Evolutionary conservation across 495 filamentous ascomycete genomes (phyloP), one percentile per base, ranked within the genome.

Genomic region (Penicillium psychrofluorescens): DNA sequence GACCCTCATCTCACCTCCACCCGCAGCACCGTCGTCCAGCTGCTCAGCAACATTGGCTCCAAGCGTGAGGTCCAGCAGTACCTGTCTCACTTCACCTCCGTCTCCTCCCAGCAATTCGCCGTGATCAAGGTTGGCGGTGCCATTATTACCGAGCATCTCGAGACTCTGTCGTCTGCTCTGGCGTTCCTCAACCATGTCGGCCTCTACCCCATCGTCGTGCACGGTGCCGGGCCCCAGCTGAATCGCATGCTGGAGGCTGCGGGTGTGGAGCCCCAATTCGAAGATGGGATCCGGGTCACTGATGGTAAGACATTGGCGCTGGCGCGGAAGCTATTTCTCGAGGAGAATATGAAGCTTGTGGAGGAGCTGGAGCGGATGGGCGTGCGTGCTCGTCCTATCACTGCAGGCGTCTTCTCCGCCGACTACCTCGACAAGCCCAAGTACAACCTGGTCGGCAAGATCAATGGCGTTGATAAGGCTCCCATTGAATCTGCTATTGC

Each of bases 121-220:
- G 92, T 98, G 40, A 96, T 98, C 66, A 98, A 98, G 74, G 94
- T 98, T 41, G 92, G 92, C 15, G 92, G 92, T 40, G 92, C 94
- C 40, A 97, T 97, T 55, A 83, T 98, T 54, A 95, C 91, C 46
- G 91, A 97, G 63, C 88, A 95, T 69, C 75, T 95, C 41, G 84
- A 95, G 61, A 86, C 85, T 36, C 77, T 98, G 40, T 92, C 88
- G 51, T 86, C 84, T 31, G 86, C 86, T 8, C 75, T 98, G 44
- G 86, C 87, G 12, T 94, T 95, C 71, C 80, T 98, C 28, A 90
- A 95, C 72, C 85, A 92, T 74, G 87, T 97, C 64, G 92, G 94
- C 27, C 78, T 98, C 30, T 97, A 85, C 66, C 92, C 92, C 33
- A 86, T 98, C 61, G 89, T 98, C 43, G 91, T 98, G 31, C 92